phyloP scores from a whole-genome alignment of 805 yeast species.

The Lipomyces japonicus region DNA sequence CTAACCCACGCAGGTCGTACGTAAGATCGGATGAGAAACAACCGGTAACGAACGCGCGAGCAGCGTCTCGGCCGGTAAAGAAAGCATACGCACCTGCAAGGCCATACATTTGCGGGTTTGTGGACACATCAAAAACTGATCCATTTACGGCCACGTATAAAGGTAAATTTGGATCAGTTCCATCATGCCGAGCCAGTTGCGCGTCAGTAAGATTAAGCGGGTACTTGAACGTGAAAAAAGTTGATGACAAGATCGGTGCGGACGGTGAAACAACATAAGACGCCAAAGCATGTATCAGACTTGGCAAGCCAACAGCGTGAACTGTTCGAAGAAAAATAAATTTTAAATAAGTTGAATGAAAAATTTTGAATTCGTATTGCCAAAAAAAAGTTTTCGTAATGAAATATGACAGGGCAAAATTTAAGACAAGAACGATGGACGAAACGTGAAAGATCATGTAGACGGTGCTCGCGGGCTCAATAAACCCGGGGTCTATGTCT shows the following conservation, averaged over 20 bases:
- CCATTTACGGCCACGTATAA: constrained; percentile 60
- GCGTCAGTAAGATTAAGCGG: constrained; percentile 42
- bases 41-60: constrained; percentile 68
- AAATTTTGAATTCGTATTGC: constrained; percentile 56
- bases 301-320: background rate
- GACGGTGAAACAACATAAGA: constrained; percentile 5
- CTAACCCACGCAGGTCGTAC: constrained; percentile 62
- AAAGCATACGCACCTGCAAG: constrained; percentile 54
- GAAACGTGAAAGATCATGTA: background rate
- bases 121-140: constrained; percentile 60
- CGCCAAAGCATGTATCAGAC: background rate
- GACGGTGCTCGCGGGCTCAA: background rate
- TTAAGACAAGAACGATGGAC: constrained; percentile 40
- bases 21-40: constrained; percentile 58
- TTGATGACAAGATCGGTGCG: constrained; percentile 3
- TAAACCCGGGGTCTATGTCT: no score
- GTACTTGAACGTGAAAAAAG: constrained; percentile 24
- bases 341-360: constrained; percentile 44
- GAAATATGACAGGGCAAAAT: constrained; percentile 52
- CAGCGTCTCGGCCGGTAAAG: constrained; percentile 63
- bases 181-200: constrained; percentile 51
- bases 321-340: constrained; percentile 25
- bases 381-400: constrained; percentile 57
- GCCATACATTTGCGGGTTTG: constrained; percentile 51
- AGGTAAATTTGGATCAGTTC: constrained; percentile 47